Conservation (phyloP, 2,329 filamentous ascomycete species). For the Gremmenia infestans region DNA sequence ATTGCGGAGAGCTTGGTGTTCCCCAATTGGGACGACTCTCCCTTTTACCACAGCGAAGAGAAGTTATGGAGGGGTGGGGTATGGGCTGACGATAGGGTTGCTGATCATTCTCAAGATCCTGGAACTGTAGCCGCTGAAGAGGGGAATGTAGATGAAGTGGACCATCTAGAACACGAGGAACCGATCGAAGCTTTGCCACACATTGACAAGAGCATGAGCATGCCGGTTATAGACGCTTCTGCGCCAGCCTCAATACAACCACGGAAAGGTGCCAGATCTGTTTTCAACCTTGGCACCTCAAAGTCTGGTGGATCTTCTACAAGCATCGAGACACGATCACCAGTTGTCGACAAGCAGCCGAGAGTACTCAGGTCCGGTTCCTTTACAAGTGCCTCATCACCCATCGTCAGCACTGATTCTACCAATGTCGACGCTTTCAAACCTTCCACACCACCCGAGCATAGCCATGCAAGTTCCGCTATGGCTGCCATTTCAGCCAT, state of each 20-base stretch:
- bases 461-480: slow-evolving; percentile 53
- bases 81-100: slow-evolving; percentile 54
- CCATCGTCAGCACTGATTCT: slow-evolving; percentile 62
- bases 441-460: slow-evolving; percentile 48
- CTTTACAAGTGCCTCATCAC: slow-evolving; percentile 57
- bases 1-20: slow-evolving; percentile 85
- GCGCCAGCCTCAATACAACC: slow-evolving; percentile 44
- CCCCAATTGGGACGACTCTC: slow-evolving; percentile 94
- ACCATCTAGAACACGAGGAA: slow-evolving; percentile 31
- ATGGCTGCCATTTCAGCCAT: slow-evolving; percentile 66
- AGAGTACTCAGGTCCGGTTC: slow-evolving; percentile 56
- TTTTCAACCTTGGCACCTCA: slow-evolving; percentile 21
- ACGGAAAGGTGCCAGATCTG: slow-evolving; percentile 37
- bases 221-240: slow-evolving; percentile 40
- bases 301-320: slow-evolving; percentile 42
- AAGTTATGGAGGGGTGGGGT: slow-evolving; percentile 83
- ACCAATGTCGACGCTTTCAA: slow-evolving; percentile 61
- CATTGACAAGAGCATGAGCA: slow-evolving; percentile 52
- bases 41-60: slow-evolving; percentile 76
- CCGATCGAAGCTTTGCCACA: slow-evolving; percentile 36
- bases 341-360: slow-evolving; percentile 38
- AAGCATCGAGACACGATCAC: slow-evolving; percentile 43
- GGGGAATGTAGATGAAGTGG: slow-evolving; percentile 42
- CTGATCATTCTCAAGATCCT: slow-evolving; percentile 35
- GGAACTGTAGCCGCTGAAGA: slow-evolving; percentile 39